Conservation (phyloP, 1,284 basidiomycete species). For the Heliocybe sulcata region DNA sequence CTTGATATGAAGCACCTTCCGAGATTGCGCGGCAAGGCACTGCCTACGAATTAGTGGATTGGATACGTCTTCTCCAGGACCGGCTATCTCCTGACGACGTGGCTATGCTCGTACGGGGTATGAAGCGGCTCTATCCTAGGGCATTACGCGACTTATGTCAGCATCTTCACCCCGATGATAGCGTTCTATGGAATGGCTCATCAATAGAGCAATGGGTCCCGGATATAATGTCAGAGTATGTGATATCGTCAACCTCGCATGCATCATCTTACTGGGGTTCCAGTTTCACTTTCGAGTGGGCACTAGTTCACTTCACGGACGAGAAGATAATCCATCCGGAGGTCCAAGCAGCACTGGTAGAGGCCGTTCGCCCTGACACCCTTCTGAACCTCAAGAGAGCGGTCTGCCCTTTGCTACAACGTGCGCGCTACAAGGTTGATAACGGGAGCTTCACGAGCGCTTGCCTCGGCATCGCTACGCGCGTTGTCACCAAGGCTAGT, state of each 20-base stretch:
- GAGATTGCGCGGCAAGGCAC: constrained; percentile 21
- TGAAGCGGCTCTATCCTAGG: constrained; percentile 34
- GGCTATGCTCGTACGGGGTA: constrained; percentile 26
- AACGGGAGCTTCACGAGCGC: not conserved
- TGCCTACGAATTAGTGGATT: constrained; percentile 53
- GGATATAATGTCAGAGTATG: not conserved
- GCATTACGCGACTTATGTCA: constrained; percentile 32
- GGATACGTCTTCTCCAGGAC: constrained; percentile 40
- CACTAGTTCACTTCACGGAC: constrained; percentile 11
- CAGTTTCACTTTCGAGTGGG: constrained; percentile 15
- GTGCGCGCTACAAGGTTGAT: not conserved
- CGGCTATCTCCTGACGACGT: constrained; percentile 28
- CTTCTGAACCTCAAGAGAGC: not conserved
- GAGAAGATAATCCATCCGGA: constrained; percentile 7
- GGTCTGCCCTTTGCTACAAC: not conserved
- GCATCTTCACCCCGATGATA: not conserved
- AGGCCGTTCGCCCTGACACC: constrained; percentile 1
- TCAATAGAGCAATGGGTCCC: not conserved
- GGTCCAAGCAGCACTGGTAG: constrained; percentile 3
- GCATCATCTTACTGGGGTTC: not conserved
- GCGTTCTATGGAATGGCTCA: not conserved
- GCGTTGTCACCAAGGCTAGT: not conserved
- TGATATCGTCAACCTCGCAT: not conserved
- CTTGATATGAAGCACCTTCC: constrained; percentile 24
- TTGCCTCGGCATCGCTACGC: not conserved